A percentile compares a stretch with the other conserved stretches of the same genome.
Evolutionary conservation across 257 asterid species (phyloP).

Genomic region (Lithospermum erythrorhizon): DNA sequence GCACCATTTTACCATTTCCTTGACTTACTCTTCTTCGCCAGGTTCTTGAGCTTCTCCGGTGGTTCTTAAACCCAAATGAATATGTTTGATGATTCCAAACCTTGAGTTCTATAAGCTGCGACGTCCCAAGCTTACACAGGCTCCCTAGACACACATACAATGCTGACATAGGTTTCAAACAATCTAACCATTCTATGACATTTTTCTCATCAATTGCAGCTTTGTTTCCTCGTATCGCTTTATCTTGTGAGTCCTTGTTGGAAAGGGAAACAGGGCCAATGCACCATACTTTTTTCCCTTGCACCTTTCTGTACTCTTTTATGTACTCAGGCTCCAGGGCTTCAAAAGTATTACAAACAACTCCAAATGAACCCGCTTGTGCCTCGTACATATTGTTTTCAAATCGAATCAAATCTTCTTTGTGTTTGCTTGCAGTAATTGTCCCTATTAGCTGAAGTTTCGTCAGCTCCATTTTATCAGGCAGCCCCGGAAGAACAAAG

Average conservation of each 20-base stretch:
- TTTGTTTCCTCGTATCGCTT: slow-evolving; percentile 29
- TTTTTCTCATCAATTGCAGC: slow-evolving; percentile 11
- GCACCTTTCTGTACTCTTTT: slow-evolving; percentile 16
- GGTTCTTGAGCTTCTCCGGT: slow-evolving; percentile 17
- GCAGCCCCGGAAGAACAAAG: slow-evolving; percentile 29
- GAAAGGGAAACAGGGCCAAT: slow-evolving; percentile 53
- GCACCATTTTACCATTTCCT: slow-evolving; percentile 31
- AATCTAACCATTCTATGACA: slow-evolving; percentile 39
- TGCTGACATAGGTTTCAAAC: slow-evolving; percentile 15
- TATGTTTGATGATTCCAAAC: slow-evolving; percentile 28
- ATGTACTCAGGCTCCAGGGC: slow-evolving; percentile 36
- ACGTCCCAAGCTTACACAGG: slow-evolving; percentile 18
- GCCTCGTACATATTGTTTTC: slow-evolving; percentile 9
- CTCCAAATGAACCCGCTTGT: slow-evolving; percentile 4
- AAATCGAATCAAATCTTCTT: neutral
- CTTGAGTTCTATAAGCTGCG: slow-evolving; percentile 37
- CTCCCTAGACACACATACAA: slow-evolving; percentile 46
- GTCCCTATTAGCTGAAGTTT: neutral
- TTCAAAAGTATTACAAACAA: slow-evolving; percentile 30
- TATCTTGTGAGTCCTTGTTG: slow-evolving; percentile 20
- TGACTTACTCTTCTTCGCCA: slow-evolving; percentile 37
- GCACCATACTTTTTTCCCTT: slow-evolving; percentile 41
- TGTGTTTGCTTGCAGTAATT: no score
- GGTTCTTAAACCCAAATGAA: slow-evolving; percentile 35
- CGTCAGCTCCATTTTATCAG: slow-evolving; percentile 32